A percentile compares a stretch with the other conserved stretches of the same genome.
phyloP scores from a whole-genome alignment of 345 rosid genomes.

The Syzygium grande region DNA sequence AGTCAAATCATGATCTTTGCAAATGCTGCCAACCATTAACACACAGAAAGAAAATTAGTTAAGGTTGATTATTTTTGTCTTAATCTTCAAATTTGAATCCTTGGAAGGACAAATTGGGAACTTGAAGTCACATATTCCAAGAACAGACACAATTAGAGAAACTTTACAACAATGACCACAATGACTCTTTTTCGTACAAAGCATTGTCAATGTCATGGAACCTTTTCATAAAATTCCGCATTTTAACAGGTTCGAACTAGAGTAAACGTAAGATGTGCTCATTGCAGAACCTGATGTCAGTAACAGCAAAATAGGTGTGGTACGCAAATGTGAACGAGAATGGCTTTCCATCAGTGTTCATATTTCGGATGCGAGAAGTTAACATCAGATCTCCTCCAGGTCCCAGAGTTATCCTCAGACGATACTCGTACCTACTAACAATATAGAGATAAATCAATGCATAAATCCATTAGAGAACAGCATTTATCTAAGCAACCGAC shows the following conservation, averaged over 20 bases:
- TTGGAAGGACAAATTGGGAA: background rate
- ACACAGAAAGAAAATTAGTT: background rate
- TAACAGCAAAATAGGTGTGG: constrained; percentile 47
- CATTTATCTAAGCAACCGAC: background rate
- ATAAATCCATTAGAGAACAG: background rate
- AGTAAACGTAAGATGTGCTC: background rate
- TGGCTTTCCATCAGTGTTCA: constrained; percentile 47
- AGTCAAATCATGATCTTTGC: background rate
- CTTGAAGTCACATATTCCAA: background rate
- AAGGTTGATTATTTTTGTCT: background rate
- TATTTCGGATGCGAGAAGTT: constrained; percentile 56
- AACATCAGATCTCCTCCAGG: constrained; percentile 51
- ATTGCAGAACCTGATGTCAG: constrained; percentile 41
- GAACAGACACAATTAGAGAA: background rate
- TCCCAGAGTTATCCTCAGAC: constrained; percentile 45
- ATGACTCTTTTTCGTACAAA: background rate
- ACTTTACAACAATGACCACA: background rate
- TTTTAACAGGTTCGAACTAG: background rate
- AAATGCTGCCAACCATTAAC: background rate
- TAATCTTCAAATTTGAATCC: background rate
- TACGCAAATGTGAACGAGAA: constrained; percentile 55
- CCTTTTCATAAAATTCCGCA: background rate
- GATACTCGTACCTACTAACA: constrained; percentile 38
- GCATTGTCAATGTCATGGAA: background rate
- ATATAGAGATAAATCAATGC: background rate